phyloP scores from a whole-genome alignment of 495 filamentous ascomycete genomes.

The Hypomontagnella monticulosa region DNA sequence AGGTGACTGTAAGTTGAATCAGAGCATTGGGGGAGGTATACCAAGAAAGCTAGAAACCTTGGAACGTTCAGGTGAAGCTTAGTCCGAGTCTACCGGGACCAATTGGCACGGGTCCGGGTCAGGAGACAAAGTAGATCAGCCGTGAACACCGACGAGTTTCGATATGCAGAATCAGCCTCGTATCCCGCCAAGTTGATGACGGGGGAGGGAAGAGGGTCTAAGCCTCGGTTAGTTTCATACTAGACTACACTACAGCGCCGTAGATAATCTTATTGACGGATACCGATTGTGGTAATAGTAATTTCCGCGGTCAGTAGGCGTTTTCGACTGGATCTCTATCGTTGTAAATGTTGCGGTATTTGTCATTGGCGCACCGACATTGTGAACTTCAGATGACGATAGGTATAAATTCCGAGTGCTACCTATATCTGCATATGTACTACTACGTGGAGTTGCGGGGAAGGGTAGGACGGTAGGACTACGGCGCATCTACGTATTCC shows the following conservation, averaged over 20 bases:
- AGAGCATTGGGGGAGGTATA: neutral
- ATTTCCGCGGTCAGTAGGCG: neutral
- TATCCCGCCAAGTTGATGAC: neutral
- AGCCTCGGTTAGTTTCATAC: neutral
- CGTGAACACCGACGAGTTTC: slow-evolving; percentile 18
- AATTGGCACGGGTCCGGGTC: neutral
- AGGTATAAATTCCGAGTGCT: neutral
- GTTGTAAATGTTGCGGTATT: neutral
- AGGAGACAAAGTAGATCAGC: slow-evolving; percentile 19
- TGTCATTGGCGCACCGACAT: slow-evolving; percentile 20
- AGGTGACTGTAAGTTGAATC: neutral
- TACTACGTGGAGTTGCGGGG: slow-evolving; percentile 12
- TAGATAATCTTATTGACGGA: slow-evolving; percentile 7
- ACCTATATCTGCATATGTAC: neutral
- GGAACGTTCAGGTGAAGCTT: neutral
- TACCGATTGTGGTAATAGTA: slow-evolving; percentile 7
- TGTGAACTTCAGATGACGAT: neutral
- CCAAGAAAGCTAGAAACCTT: neutral
- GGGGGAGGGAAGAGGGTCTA: neutral
- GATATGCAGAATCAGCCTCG: slow-evolving; percentile 30
- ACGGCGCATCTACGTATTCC: too few relatives aligned
- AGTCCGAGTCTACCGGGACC: slow-evolving; percentile 2
- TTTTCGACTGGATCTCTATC: neutral
- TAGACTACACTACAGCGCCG: neutral
- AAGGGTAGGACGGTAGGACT: slow-evolving; percentile 1